Base-by-base conservation (phyloP, 352 stramenopile genomes). In the Pythium apleroticum region DNA sequence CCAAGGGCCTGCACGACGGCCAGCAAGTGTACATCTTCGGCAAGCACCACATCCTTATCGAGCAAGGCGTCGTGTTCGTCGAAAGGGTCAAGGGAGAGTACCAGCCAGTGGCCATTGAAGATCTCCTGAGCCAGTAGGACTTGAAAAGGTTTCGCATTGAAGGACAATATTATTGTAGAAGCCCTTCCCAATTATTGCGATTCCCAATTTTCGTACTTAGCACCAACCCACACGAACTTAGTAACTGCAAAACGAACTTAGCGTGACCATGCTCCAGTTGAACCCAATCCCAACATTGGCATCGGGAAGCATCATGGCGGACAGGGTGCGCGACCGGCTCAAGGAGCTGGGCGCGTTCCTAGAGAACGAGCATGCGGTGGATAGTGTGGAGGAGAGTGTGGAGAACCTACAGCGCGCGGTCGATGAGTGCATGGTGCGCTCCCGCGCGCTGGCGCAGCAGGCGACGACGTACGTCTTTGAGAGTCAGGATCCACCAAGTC, bases 11-110 rank as follows among this genome's bases (percentile, higher is more conserved):
- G 15, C 81, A 91, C 61, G 82, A 95, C 54, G 88, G 86, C 11
- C 85, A 95, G 70, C 83, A 89, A 60, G 71, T 94, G 22, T 96
- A 95, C 33, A 28, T 69, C 4, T 93, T 96, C 60, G 88, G 88
- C 17, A 84, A 84, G 63, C 74, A 89, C 56, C 79, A 90, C 54
- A 93, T 96, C 55, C 74, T 94, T 52, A 89, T 96, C 58, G 86
- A 96, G 49, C 84, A 94, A 54, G 87, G 85, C 41, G 81, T 96
- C 5, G 80, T 95, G 35, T 93, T 86, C 65, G 60, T 79, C n/a
- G 78, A 94, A 39, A 74, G 76, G 41, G 33, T 53, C 24, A 96
- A 91, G 60, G 84, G 81, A 8, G 12, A 65, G 24, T 96, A 90
- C 64, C 75, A 88, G 27, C 84, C 88, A 0, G 76, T 93, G 8